A percentile compares a stretch with the other conserved stretches of the same genome.
Conservation (phyloP, 1,139 yeast genomes). For the Kurtzmaniella quercitrusa region DNA sequence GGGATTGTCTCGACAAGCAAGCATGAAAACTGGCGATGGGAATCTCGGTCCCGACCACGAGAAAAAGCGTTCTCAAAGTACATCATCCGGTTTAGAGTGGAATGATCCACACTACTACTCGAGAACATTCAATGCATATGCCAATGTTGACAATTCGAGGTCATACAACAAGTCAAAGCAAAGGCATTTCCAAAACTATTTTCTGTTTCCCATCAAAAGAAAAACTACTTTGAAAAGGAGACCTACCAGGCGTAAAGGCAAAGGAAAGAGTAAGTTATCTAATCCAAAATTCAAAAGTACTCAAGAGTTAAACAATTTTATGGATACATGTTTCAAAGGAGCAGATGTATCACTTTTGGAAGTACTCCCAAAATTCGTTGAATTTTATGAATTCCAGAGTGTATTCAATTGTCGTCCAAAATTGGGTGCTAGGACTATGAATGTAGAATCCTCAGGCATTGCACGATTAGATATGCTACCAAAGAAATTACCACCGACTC, state of each 20-base stretch:
- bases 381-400: conserved; percentile 3
- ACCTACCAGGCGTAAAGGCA: conserved; percentile 8
- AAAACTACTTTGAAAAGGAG: conserved; percentile 30
- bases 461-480: background rate
- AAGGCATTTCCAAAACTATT: conserved; percentile 8
- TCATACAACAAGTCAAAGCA: conserved; percentile 4
- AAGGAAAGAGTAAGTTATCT: conserved; percentile 9
- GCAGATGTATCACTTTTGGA: conserved; percentile 2
- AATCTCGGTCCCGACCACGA: background rate
- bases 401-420: background rate
- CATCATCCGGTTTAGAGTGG: conserved; percentile 1
- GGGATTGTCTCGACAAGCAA: background rate
- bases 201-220: conserved; percentile 35
- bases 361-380: conserved; percentile 4
- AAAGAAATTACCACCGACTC: conserved; percentile 1
- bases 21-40: background rate
- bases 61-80: background rate
- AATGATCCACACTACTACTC: background rate
- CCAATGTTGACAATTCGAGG: conserved; percentile 1
- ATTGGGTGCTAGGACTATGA: background rate
- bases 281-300: conserved; percentile 22
- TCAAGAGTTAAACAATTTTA: conserved; percentile 25
- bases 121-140: background rate
- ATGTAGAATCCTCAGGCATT: background rate
- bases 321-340: conserved; percentile 11